Evolutionary conservation across 768 basidiomycete genomes (phyloP), one percentile per base, ranked within the genome.

Genomic region (Tricholoma matsutake): DNA sequence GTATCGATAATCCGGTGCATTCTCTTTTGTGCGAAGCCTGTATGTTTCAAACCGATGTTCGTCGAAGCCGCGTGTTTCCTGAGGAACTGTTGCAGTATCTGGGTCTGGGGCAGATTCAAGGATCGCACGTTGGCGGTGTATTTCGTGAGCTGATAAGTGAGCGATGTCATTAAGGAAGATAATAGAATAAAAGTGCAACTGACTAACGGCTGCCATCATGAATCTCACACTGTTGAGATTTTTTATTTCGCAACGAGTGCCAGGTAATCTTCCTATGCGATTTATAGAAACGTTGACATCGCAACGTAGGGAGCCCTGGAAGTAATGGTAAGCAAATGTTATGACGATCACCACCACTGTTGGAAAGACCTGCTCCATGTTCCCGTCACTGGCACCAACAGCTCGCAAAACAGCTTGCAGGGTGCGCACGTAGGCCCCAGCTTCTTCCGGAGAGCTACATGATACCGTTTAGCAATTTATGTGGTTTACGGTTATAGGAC

Each of bases 211-310:
- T 16, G 84, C 81, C 72, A 83, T 83, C 76, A 94, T 88, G 72
- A 89, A 94, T 64, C 85, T 86, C 45, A 97, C 80, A 57, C 94
- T 94, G 70, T 98, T 98, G 45, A 99, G 81, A 68, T 99, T 99
- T 75, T 99, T 99, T 67, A 99, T 86, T 74, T 99, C 96, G 68
- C 94, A 96, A 31, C 96, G 86, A 1, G 90, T 96, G 2, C 95
- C 88, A 1, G 76, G 86, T 3, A 83, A 73, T 6, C 82, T 74
- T 8, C 88, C 87, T 43, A 76, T 71, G 52, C 82, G 82, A 67
- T 93, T 91, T 6, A 98, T 85, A 5, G 96, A 98, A 4, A 98
- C 88, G 68, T 99, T 98, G 29, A 96, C 92, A 68, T 99, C 97
- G 63, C 95, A 96, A 41, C 97, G 82, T 32, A 98, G 79, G 6